Evolutionary conservation across 164 flowering plant genomes (phyloP).

Genomic region (Kalanchoe fedtschenkoi): DNA sequence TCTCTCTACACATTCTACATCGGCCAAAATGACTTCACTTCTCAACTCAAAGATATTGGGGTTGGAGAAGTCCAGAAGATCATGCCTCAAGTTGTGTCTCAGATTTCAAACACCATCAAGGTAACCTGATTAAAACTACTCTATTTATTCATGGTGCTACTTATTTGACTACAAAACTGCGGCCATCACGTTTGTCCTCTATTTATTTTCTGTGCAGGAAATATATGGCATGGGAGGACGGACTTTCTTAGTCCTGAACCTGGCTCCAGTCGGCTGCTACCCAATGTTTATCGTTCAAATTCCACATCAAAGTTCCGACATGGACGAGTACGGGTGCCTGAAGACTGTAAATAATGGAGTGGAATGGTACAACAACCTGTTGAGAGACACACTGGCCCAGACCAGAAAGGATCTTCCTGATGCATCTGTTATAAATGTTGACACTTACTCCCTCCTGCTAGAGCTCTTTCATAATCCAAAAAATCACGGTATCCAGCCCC

Average conservation of each 20-base stretch:
- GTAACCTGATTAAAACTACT: conserved; percentile 17
- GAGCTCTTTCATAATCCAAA: conserved; percentile 64
- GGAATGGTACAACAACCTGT: conserved; percentile 48
- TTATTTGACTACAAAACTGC: not conserved
- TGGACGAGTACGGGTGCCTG: conserved; percentile 69
- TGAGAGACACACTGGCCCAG: conserved; percentile 33
- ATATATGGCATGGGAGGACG: conserved; percentile 56
- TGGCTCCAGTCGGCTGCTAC: conserved; percentile 64
- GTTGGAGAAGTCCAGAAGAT: conserved; percentile 38
- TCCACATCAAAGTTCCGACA: conserved; percentile 41
- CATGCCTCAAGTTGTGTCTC: conserved; percentile 53
- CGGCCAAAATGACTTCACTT: conserved; percentile 91
- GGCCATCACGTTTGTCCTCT: too few relatives aligned
- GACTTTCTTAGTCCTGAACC: conserved; percentile 54
- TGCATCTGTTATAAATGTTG: conserved; percentile 55
- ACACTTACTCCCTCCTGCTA: conserved; percentile 44
- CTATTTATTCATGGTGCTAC: not conserved
- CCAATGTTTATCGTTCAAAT: conserved; percentile 19
- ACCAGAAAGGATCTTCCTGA: conserved; percentile 31
- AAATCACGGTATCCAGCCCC: conserved; percentile 33
- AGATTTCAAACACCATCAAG: conserved; percentile 52
- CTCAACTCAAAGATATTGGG: conserved; percentile 39
- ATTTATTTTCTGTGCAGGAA: conserved; percentile 26
- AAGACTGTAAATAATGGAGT: conserved; percentile 75
- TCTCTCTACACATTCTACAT: conserved; percentile 70